Base-by-base conservation (phyloP, 176 grass and related monocot genomes). In the Pontederia paniculata region DNA sequence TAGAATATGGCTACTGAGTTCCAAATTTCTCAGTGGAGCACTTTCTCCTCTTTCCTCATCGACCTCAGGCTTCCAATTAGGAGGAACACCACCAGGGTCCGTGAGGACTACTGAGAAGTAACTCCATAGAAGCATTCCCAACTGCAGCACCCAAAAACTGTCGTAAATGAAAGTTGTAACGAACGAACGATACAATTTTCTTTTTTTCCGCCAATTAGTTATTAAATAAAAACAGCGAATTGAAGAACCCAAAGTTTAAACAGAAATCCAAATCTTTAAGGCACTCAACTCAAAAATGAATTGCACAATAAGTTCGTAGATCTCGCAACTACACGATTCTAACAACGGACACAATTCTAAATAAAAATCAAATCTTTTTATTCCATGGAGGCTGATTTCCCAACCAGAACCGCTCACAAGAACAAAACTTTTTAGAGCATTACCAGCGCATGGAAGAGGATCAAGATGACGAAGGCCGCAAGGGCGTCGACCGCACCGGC, bases 61-160 rank as follows among this genome's bases (percentile, higher is more conserved):
- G 42, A 83, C 53, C 21, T 67, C 55, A 81, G 81, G 85, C 63
- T 85, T 89, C 85, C 85, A 96, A 78, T 87, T 89, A 10, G 77
- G 74, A 13, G 91, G 82, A 46, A 89, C 82, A 68, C 70, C 78
- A 14, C 91, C 91, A 69, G 86, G 91, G 56, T 87, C 72, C 9
- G 91, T 96, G 48, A 87, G 70, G 12, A 96, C 91, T 48, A 83
- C 82, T 54, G 82, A 86, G 69, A 96, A 96, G 59, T 96, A 96
- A 69, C 79, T 87, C 91, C 91, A 96, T 22, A 96, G 67, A 68
- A 96, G 91, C 79, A 96, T 83, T 61, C 25, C 77, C 56, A 96
- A 79, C 91, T 97, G 77, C 63, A 37, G 28, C 28, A 56, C 49
- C 31, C 62, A 22, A 55, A 60, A 44, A 41, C 58, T 52, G 60